A percentile compares a stretch with the other conserved stretches of the same genome.
Evolutionary conservation across 202 grass and related monocot species (phyloP).

Genomic region (Digitaria exilis): DNA sequence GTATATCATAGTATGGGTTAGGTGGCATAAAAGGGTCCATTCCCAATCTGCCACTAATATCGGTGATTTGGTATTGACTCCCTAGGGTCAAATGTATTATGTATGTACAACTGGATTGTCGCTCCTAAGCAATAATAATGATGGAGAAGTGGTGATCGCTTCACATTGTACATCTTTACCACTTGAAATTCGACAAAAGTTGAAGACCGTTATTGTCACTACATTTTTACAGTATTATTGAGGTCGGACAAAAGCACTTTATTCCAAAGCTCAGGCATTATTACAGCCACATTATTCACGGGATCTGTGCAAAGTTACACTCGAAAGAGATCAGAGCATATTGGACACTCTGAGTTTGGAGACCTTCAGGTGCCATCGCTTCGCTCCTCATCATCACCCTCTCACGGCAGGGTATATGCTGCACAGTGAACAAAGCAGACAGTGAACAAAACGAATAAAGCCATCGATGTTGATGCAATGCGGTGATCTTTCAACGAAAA

Average conservation of each 20-base stretch:
- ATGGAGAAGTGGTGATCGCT: slow-evolving; percentile 54
- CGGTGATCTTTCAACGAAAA: background rate
- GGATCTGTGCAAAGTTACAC: slow-evolving; percentile 1
- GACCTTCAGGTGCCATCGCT: slow-evolving; percentile 1
- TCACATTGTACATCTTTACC: slow-evolving; percentile 42
- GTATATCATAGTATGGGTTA: slow-evolving; percentile 40
- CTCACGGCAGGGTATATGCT: slow-evolving; percentile 76
- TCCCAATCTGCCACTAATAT: slow-evolving; percentile 47
- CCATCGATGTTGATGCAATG: background rate
- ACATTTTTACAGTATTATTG: background rate
- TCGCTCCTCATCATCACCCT: slow-evolving; percentile 35
- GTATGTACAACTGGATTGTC: slow-evolving; percentile 39
- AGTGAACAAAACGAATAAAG: slow-evolving; percentile 27
- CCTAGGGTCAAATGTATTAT: slow-evolving; percentile 32
- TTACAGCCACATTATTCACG: slow-evolving; percentile 30
- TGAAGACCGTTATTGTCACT: slow-evolving; percentile 18
- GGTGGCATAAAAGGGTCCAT: slow-evolving; percentile 50
- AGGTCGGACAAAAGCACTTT: slow-evolving; percentile 1
- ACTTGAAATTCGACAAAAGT: slow-evolving; percentile 29
- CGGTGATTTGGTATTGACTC: slow-evolving; percentile 45
- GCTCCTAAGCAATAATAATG: slow-evolving; percentile 49
- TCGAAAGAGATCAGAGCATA: slow-evolving; percentile 29
- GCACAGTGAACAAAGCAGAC: slow-evolving; percentile 25
- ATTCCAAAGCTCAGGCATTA: slow-evolving; percentile 30
- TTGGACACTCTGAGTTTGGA: background rate